Evolutionary conservation across 2,329 filamentous ascomycete species (phyloP), one percentile per base, ranked within the genome.

Genomic region (Lachnellula cervina): DNA sequence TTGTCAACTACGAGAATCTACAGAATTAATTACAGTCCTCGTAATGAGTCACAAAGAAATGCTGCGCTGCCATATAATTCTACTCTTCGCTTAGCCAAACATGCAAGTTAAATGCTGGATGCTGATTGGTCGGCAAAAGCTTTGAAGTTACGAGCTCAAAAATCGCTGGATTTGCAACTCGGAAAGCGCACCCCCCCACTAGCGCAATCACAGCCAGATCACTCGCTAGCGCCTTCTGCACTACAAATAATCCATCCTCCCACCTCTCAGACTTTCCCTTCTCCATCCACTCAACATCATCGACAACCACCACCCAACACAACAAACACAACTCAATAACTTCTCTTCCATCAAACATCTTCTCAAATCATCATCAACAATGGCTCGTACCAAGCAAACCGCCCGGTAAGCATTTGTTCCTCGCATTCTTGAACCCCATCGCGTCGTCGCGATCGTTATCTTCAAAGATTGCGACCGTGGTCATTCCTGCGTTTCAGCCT

Each of bases 361-460:
- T 32, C 25, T 5, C 25, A 4, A 49, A 56, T 40, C 45, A 40
- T 56, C 59, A 60, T 65, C 54, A 37, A 63, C 57, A 68, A 74
- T 74, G 72, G 72, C 72, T 48, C 64, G 72, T 62, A 74, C 72
- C 56, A 74, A 74, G 67, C 71, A 73, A 66, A 71, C 69, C 69
- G 83, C 83, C 70, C 82, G 84, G 49, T 73, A 86, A 96, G 62
- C 64, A 57, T 59, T 58, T 56, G 58, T 52, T 57, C 50, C 35
- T 57, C 50, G 56, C 53, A 53, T 58, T 55, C 32, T 46, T 43
- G 46, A 19, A 46, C 44, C 45, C 42, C 57, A 47, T 54, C 35
- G 42, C 44, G 43, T 51, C 47, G 28, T 47, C 53, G 53, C 64
- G 64, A 53, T 70, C 68, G 60, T 55, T 64, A 67, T 59, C 60